Evolutionary conservation across 768 basidiomycete genomes (phyloP).

Genomic region (Macrolepiota dolichaula): DNA sequence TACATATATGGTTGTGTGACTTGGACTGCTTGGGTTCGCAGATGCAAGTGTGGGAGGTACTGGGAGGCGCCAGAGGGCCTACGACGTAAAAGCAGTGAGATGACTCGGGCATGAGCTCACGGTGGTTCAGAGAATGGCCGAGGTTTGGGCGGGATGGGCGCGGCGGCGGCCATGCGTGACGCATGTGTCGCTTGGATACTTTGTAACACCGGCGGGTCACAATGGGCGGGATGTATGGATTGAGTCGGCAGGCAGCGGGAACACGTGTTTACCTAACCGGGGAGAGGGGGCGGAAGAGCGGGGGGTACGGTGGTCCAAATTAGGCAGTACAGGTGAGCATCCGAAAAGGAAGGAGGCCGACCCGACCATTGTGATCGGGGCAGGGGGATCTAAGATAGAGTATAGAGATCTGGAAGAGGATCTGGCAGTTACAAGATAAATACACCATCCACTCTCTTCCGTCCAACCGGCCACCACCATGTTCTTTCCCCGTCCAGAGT

Average conservation of each 20-base stretch:
- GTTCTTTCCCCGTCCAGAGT: slow-evolving; percentile 39
- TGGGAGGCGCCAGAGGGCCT: background rate
- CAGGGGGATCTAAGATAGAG: slow-evolving; percentile 9
- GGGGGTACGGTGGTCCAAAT: background rate
- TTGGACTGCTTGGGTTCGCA: background rate
- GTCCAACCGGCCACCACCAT: slow-evolving; percentile 18
- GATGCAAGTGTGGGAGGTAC: background rate
- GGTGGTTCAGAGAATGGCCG: background rate
- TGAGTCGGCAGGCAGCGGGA: background rate
- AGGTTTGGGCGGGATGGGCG: background rate
- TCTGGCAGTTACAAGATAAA: slow-evolving; percentile 14
- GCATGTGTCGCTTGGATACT: background rate
- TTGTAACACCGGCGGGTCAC: background rate
- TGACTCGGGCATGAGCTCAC: background rate
- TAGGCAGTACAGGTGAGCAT: background rate
- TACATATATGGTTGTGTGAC: slow-evolving; percentile 2
- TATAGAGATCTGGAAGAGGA: slow-evolving; percentile 5
- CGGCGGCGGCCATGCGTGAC: background rate
- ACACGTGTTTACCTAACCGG: slow-evolving; percentile 1
- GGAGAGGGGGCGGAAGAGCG: slow-evolving; percentile 4
- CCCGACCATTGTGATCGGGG: background rate
- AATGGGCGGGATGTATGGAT: background rate
- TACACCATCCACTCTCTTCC: slow-evolving; percentile 3
- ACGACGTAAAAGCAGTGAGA: background rate
- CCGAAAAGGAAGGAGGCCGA: slow-evolving; percentile 10